Percentiles rank a stretch among this genome's conserved stretches.
Conservation (phyloP, 2,329 filamentous ascomycete genomes). For the Aspergillus terreus region DNA sequence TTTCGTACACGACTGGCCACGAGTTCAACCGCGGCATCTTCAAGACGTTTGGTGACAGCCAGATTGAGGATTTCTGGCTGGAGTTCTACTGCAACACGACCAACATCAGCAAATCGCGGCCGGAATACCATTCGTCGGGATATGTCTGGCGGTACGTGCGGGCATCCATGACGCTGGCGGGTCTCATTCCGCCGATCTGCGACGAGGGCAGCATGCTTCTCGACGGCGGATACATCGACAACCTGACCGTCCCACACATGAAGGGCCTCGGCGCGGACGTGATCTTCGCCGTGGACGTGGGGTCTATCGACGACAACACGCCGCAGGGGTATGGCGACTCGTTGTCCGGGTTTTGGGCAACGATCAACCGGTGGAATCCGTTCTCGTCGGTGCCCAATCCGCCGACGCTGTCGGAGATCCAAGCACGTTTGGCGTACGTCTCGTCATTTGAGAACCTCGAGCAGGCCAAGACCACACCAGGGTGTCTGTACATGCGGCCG, state of each 20-base stretch:
- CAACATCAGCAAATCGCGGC: slow-evolving; percentile 90
- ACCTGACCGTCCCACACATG: slow-evolving; percentile 96
- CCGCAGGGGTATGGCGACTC: slow-evolving; percentile 93
- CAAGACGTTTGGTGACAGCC: slow-evolving; percentile 93
- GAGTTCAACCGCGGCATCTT: slow-evolving; percentile 99
- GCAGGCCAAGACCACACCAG: slow-evolving; percentile 82
- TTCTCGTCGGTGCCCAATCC: slow-evolving; percentile 87
- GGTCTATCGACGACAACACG: slow-evolving; percentile 83
- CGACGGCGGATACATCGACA: slow-evolving; percentile 96
- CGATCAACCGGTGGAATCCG: slow-evolving; percentile 94
- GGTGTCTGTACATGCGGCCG: slow-evolving; percentile 94
- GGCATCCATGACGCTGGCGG: slow-evolving; percentile 94
- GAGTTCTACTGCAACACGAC: slow-evolving; percentile 99
- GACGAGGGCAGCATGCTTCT: slow-evolving; percentile 96
- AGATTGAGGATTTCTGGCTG: slow-evolving; percentile 99
- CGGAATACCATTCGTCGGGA: slow-evolving; percentile 90
- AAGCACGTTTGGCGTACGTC: slow-evolving; percentile 90
- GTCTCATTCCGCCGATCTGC: slow-evolving; percentile 86
- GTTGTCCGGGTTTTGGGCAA: slow-evolving; percentile 90
- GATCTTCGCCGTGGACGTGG: slow-evolving; percentile 94
- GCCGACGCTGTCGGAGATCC: slow-evolving; percentile 91
- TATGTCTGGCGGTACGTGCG: slow-evolving; percentile 98
- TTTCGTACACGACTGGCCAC: slow-evolving; percentile 95
- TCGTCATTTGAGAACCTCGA: slow-evolving; percentile 92
- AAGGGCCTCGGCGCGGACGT: slow-evolving; percentile 87